Conservation (phyloP, 805 yeast genomes). For the Cyberlindnera americana region DNA sequence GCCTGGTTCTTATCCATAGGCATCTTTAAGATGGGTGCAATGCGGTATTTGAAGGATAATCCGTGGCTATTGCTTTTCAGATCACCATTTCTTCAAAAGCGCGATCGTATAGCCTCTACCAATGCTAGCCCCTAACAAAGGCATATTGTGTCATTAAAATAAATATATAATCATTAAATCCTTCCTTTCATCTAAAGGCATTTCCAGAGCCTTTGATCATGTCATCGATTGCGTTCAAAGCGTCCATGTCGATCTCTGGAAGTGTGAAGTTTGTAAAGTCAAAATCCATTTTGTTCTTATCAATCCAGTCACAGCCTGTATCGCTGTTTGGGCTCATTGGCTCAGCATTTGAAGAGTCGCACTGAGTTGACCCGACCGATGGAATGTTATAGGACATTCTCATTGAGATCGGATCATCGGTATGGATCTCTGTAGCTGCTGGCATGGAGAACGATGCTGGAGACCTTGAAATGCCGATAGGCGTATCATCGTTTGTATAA, state of each 20-base stretch:
- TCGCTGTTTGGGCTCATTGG: conserved; percentile 29
- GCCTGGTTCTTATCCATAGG: too few relatives aligned
- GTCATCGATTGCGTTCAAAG: conserved; percentile 26
- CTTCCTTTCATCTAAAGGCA: conserved; percentile 1
- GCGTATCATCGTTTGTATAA: conserved; percentile 10
- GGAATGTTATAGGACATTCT: conserved; percentile 17
- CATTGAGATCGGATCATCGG: conserved; percentile 3
- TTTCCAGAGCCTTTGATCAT: conserved; percentile 19
- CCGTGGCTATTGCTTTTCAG: too few relatives aligned
- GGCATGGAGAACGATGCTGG: conserved; percentile 7
- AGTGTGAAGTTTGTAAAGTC: conserved; percentile 28
- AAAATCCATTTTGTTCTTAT: conserved; percentile 40
- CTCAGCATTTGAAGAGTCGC: background rate
- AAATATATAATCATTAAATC: too few relatives aligned
- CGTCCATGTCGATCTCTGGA: conserved; percentile 25
- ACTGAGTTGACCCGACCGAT: background rate
- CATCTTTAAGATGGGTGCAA: background rate
- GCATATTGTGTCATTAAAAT: too few relatives aligned
- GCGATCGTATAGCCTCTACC: too few relatives aligned
- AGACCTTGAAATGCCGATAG: conserved; percentile 7
- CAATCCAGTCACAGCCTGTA: conserved; percentile 59
- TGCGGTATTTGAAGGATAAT: background rate
- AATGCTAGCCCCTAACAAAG: too few relatives aligned
- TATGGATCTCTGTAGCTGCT: background rate
- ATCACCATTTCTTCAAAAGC: too few relatives aligned